These are phyloP conservation scores for Citrullus amarus DNA, from an alignment of 306 rosid genomes.

Conservation along the genomic window DNA sequence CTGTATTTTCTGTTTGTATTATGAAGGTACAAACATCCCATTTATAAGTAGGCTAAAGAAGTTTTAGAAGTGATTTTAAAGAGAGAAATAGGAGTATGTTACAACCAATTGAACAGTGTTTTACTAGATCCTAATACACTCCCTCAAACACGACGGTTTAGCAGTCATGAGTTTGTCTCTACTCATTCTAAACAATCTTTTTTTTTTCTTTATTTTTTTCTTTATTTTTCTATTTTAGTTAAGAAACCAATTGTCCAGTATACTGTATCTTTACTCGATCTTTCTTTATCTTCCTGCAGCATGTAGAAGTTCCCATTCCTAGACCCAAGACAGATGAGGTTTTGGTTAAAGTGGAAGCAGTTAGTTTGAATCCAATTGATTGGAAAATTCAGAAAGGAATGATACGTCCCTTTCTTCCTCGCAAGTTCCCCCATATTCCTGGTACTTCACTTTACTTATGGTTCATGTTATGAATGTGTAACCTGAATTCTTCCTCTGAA, in stretches of 20 bases:
- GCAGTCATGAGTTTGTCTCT: too few species aligned
- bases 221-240: too few species aligned
- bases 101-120: too few species aligned
- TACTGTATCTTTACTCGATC: background rate
- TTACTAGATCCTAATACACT: background rate
- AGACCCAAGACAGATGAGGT: constrained; percentile 33
- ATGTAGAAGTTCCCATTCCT: constrained; percentile 61
- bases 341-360: constrained; percentile 52
- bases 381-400: constrained; percentile 62
- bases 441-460: constrained; percentile 19
- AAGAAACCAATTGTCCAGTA: too few species aligned
- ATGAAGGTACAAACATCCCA: too few species aligned
- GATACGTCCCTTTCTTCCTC: constrained; percentile 32
- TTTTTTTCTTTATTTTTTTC: too few species aligned
- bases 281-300: constrained; percentile 23
- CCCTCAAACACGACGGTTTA: too few species aligned
- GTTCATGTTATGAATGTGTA: background rate
- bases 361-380: constrained; percentile 50
- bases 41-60: too few species aligned
- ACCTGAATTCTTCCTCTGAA: background rate
- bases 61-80: too few species aligned
- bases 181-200: too few species aligned
- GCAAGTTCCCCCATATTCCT: constrained; percentile 46
- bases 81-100: too few species aligned
- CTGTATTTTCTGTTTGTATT: too few species aligned